phyloP scores from a whole-genome alignment of 768 basidiomycete genomes.

The Trametes meyenii region DNA sequence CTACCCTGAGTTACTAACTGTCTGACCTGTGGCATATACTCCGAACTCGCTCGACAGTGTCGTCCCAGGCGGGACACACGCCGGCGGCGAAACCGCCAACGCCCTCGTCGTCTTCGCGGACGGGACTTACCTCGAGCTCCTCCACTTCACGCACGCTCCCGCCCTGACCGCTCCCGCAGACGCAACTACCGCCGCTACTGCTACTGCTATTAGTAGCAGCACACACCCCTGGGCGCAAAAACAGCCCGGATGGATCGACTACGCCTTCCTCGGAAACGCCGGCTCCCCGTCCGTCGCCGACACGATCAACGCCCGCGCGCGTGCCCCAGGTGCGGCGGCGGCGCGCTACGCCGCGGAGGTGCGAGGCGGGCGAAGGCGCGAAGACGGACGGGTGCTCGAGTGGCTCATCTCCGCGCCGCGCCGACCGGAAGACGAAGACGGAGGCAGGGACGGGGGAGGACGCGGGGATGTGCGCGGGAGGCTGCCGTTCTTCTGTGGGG shows the following conservation, averaged over 20 bases:
- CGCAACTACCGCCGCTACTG: no score
- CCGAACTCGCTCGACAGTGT: conserved; percentile 48
- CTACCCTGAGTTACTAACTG: background rate
- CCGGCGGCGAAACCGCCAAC: conserved; percentile 64
- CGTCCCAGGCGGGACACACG: conserved; percentile 65
- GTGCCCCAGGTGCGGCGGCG: conserved; percentile 39
- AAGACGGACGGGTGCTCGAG: conserved; percentile 56
- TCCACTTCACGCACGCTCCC: conserved; percentile 61
- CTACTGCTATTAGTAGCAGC: conserved; percentile 48
- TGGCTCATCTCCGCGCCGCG: conserved; percentile 59
- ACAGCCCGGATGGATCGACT: conserved; percentile 68
- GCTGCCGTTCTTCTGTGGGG: conserved; percentile 76
- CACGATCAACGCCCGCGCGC: conserved; percentile 56
- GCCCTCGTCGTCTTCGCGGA: conserved; percentile 65
- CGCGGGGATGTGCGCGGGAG: conserved; percentile 31
- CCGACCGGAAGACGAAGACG: conserved; percentile 26
- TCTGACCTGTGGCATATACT: background rate
- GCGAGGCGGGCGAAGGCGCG: conserved; percentile 55
- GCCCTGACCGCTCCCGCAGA: no score
- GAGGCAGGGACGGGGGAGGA: conserved; percentile 32
- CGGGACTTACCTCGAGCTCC: conserved; percentile 67
- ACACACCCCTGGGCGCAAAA: conserved; percentile 56
- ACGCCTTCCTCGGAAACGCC: conserved; percentile 58
- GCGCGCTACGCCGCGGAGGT: conserved; percentile 48
- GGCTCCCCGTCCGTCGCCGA: conserved; percentile 45